Conservation (phyloP, 352 stramenopile species). For the Pythium dissotocum region DNA sequence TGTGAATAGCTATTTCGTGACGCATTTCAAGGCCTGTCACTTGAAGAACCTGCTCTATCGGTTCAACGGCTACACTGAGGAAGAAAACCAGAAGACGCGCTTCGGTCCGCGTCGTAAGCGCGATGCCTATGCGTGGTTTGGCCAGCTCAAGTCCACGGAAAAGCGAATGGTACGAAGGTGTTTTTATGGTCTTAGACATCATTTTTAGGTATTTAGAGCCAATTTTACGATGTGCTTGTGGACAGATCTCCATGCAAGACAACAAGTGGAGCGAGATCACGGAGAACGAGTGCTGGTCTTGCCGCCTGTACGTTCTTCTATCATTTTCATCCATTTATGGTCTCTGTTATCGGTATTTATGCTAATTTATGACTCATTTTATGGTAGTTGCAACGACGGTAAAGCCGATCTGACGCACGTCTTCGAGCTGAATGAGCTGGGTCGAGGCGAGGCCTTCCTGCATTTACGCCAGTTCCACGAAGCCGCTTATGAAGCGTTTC, state of each 20-base stretch:
- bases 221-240: neutral
- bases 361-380: constrained; percentile 11
- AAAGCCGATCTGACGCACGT: constrained; percentile 57
- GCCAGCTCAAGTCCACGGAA: constrained; percentile 82
- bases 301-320: constrained; percentile 40
- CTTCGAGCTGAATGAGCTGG: constrained; percentile 65
- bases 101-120: constrained; percentile 71
- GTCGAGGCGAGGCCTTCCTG: constrained; percentile 57
- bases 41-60: constrained; percentile 78
- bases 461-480: constrained; percentile 67
- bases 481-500: constrained; percentile 50
- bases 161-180: constrained; percentile 61
- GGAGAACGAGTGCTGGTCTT: constrained; percentile 74
- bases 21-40: constrained; percentile 80
- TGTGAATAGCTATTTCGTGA: constrained; percentile 65
- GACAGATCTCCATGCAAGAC: constrained; percentile 82
- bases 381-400: constrained; percentile 57
- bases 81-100: constrained; percentile 73
- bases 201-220: neutral
- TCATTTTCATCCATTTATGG: neutral
- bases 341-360: neutral
- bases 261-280: constrained; percentile 85
- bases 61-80: constrained; percentile 72
- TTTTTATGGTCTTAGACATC: neutral
- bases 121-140: constrained; percentile 71